phyloP scores from a whole-genome alignment of 768 basidiomycete species.

The Royoungia palumana region DNA sequence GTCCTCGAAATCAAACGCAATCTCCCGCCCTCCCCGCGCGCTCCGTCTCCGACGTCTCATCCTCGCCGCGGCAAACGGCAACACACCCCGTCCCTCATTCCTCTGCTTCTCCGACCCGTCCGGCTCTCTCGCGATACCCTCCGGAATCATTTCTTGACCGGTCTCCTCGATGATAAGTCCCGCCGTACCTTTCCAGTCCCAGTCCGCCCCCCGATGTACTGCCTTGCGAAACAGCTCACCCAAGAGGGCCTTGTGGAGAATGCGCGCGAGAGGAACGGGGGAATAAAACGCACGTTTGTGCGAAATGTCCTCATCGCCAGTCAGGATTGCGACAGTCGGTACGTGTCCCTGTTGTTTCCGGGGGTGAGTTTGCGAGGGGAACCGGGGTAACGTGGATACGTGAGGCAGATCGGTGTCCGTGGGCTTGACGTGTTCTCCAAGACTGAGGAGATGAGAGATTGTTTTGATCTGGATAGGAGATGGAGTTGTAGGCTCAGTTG shows the following conservation, averaged over 20 bases:
- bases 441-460: constrained; percentile 21
- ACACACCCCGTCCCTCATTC: background rate
- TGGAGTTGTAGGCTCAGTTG: background rate
- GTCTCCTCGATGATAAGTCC: constrained; percentile 18
- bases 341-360: background rate
- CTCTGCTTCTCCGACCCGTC: background rate
- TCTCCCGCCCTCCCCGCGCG: constrained; percentile 20
- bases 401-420: constrained; percentile 4
- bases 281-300: constrained; percentile 13
- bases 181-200: constrained; percentile 24
- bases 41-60: constrained; percentile 19
- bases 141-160: constrained; percentile 18
- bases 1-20: constrained; percentile 10
- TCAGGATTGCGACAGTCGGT: constrained; percentile 19
- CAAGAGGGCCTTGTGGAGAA: constrained; percentile 19
- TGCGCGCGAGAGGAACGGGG: constrained; percentile 18
- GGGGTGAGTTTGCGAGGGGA: background rate
- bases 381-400: background rate
- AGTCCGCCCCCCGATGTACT: constrained; percentile 9
- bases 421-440: constrained; percentile 6
- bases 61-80: constrained; percentile 25
- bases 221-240: constrained; percentile 23
- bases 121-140: background rate
- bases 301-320: constrained; percentile 1
- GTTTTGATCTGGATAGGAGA: constrained; percentile 13